Percentiles rank a stretch among this genome's conserved stretches.
Evolutionary conservation across 768 basidiomycete genomes (phyloP).

Genomic region (Ramaria sp.): DNA sequence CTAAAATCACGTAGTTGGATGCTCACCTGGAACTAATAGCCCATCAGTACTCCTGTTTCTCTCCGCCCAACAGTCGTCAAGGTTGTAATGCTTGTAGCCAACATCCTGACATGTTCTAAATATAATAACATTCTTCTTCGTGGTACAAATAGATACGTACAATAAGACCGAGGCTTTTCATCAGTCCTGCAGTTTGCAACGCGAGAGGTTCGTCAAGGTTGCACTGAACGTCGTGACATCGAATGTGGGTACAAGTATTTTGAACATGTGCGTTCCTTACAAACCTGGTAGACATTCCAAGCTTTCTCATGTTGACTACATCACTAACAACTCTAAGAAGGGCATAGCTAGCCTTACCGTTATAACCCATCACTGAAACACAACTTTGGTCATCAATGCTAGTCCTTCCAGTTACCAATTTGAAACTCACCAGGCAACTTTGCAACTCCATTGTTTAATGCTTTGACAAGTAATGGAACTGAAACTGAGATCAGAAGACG

Average conservation of each 20-base stretch:
- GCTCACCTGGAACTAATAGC: slow-evolving; percentile 45
- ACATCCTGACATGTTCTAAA: slow-evolving; percentile 28
- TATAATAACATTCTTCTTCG: background rate
- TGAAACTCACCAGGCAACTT: slow-evolving; percentile 24
- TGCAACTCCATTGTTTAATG: slow-evolving; percentile 20
- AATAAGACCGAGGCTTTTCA: slow-evolving; percentile 41
- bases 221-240: slow-evolving; percentile 33
- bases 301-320: slow-evolving; percentile 25
- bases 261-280: slow-evolving; percentile 11
- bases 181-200: slow-evolving; percentile 34
- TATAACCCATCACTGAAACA: slow-evolving; percentile 45
- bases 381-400: background rate
- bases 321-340: slow-evolving; percentile 1
- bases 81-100: slow-evolving; percentile 47
- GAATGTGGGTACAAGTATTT: background rate
- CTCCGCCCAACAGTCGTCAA: slow-evolving; percentile 59
- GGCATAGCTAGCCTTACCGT: slow-evolving; percentile 32
- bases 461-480: background rate
- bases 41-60: slow-evolving; percentile 39
- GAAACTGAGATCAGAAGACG: background rate
- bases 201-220: slow-evolving; percentile 45
- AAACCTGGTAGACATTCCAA: slow-evolving; percentile 60
- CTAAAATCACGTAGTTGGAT: background rate
- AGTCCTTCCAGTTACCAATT: background rate
- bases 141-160: slow-evolving; percentile 19